Evolutionary conservation across 2,329 filamentous ascomycete species (phyloP), one percentile per base, ranked within the genome.

Genomic region (Blastomyces percursus): DNA sequence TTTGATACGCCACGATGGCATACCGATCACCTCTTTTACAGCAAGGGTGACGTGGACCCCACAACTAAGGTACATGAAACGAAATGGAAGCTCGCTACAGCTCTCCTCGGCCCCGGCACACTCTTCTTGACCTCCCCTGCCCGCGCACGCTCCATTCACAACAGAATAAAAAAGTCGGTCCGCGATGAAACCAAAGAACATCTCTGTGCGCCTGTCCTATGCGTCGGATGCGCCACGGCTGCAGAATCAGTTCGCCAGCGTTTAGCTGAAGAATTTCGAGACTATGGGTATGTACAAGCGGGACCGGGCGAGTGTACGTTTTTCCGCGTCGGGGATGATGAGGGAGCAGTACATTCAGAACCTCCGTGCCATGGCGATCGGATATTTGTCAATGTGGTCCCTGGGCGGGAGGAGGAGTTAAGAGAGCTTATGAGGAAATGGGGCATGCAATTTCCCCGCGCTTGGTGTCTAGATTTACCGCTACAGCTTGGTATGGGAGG

Each of bases 51-150:
- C 27, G 5, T 27, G 9, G 27, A 30, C 16, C 57, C 40, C 57
- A 46, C 21, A 21, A 12, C 16, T 19, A 42, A 42, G 14, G 35
- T 24, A 24, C 24, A 7, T 16, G 57, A 59, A 54, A 77, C 77
- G n/a, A 72, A 77, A 65, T 82, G 79, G 78, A 82, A 82, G 70
- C 71, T 82, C 0, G 78, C 76, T 66, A 74, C 78, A 2, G 78
- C 79, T 0, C 72, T 81, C 11, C 73, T 80, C 1, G 80, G 80
- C 2, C 78, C 79, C 0, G 67, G 73, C 2, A 81, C 79, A 0
- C 70, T 81, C 21, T 81, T 82, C 70, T 72, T 79, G 27, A 59
- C 57, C 16, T 70, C 74, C 1, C 40, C 69, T 0, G 11, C 64
- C 0, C 42, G 62, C 1, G 78, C 79, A 0, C 73, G 78, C 1